Percentiles rank a stretch among this genome's conserved stretches.
Evolutionary conservation across 202 grass and related monocot genomes (phyloP).

Genomic region (Setaria viridis): DNA sequence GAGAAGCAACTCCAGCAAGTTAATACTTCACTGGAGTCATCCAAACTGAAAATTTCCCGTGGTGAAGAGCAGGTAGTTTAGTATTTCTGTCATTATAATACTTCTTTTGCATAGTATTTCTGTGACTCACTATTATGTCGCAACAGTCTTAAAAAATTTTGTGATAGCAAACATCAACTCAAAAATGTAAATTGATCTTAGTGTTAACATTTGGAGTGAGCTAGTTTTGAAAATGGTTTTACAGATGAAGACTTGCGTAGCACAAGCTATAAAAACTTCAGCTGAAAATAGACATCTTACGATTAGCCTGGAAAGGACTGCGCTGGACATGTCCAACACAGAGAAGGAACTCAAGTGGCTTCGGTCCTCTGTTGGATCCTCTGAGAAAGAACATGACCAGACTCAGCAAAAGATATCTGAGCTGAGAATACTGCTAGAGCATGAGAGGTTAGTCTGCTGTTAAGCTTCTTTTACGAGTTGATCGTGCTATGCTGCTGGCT

Average conservation of each 20-base stretch:
- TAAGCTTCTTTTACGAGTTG: constrained; percentile 28
- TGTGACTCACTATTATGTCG: background rate
- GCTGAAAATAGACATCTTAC: constrained; percentile 72
- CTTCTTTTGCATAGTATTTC: constrained; percentile 17
- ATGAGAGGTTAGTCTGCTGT: constrained; percentile 69
- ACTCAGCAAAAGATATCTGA: constrained; percentile 84
- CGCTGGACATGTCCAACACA: constrained; percentile 67
- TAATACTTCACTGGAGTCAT: constrained; percentile 71
- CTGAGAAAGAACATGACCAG: constrained; percentile 82
- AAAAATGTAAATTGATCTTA: constrained; percentile 5
- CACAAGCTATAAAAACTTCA: constrained; percentile 83
- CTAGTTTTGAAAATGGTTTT: constrained; percentile 41
- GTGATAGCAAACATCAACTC: background rate
- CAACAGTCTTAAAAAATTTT: background rate
- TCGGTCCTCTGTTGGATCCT: constrained; percentile 62
- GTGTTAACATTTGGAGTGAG: constrained; percentile 8
- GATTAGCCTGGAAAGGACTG: constrained; percentile 71
- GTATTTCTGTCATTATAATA: constrained; percentile 33
- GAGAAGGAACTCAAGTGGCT: constrained; percentile 96
- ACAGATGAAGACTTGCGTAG: constrained; percentile 77
- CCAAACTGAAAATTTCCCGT: constrained; percentile 69
- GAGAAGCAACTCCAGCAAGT: constrained; percentile 89
- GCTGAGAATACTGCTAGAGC: constrained; percentile 74
- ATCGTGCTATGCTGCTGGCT: constrained; percentile 15
- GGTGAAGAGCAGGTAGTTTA: constrained; percentile 90